phyloP scores from a whole-genome alignment of 148 eudicot genomes.

The Fagopyrum homotropicum region DNA sequence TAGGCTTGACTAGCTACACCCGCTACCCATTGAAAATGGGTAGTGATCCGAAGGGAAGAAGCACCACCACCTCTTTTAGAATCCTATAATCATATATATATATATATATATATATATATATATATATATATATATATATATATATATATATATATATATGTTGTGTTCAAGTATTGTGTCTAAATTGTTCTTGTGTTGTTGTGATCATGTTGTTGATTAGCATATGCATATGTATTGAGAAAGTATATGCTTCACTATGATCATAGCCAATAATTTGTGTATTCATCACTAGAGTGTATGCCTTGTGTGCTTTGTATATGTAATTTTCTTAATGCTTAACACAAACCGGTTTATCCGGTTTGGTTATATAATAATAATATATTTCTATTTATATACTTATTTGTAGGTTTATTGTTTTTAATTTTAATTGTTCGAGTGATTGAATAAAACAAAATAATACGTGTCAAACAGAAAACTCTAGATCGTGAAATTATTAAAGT shows the following conservation, averaged over 20 bases:
- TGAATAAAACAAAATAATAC: not conserved
- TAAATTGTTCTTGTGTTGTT: not conserved
- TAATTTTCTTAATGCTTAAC: not conserved
- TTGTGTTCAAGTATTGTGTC: not conserved
- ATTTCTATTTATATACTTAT: not conserved
- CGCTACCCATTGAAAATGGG: too few species aligned
- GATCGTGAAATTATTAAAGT: not conserved
- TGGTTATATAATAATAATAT: not conserved
- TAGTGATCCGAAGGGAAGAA: too few species aligned
- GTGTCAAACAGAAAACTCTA: not conserved
- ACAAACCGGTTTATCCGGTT: constrained; percentile 2
- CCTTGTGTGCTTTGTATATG: not conserved
- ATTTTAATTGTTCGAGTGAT: not conserved
- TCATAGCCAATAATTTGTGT: constrained; percentile 1
- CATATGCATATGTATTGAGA: constrained; percentile 4
- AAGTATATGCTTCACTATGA: constrained; percentile 2
- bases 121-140: too few species aligned
- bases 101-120: too few species aligned
- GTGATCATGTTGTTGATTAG: constrained; percentile 8
- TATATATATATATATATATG: not conserved
- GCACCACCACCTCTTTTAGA: constrained; percentile 13
- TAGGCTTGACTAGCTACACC: too few species aligned
- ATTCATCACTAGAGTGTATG: not conserved
- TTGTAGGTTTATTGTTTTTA: not conserved
- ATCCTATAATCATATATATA: not conserved